Percentiles rank a stretch among this genome's conserved stretches.
Conservation (phyloP, 768 basidiomycete species). For the Leccinellum rugosiceps region DNA sequence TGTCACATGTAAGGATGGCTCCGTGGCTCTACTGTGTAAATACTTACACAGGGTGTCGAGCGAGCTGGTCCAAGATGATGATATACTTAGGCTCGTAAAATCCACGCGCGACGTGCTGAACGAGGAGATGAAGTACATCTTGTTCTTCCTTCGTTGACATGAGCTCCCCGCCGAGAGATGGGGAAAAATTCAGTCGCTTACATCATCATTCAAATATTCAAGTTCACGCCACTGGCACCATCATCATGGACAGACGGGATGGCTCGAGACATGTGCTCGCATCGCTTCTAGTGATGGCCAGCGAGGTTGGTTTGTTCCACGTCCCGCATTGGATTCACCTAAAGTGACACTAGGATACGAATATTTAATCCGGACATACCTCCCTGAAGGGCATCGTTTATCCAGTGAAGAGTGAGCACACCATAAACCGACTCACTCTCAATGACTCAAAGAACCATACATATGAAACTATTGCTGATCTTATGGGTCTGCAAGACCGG, state of each 20-base stretch:
- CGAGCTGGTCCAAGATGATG: conserved; percentile 91
- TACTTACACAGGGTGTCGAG: conserved; percentile 93
- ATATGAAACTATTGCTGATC: conserved; percentile 95
- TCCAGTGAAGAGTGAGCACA: conserved; percentile 93
- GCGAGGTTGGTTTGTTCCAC: conserved; percentile 51
- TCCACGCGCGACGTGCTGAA: conserved; percentile 88
- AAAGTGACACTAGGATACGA: conserved; percentile 67
- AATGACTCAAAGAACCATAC: conserved; percentile 41
- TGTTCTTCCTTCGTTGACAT: conserved; percentile 78
- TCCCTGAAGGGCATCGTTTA: conserved; percentile 97
- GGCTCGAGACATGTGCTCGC: conserved; percentile 95
- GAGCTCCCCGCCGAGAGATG: conserved; percentile 6
- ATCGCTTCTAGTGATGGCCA: conserved; percentile 78
- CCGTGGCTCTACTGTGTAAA: conserved; percentile 19
- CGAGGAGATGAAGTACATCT: conserved; percentile 79
- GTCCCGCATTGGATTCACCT: conserved; percentile 3
- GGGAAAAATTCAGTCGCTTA: not conserved
- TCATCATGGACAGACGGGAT: conserved; percentile 88
- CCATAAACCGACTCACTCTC: too few relatives aligned
- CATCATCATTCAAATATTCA: not conserved
- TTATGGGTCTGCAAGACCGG: conserved; percentile 97
- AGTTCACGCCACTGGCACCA: too few relatives aligned
- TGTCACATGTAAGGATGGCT: not conserved
- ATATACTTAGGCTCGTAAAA: conserved; percentile 94
- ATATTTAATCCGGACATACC: conserved; percentile 85